phyloP scores from a whole-genome alignment of 106 monocot species.

The Xerophyta viscosa region DNA sequence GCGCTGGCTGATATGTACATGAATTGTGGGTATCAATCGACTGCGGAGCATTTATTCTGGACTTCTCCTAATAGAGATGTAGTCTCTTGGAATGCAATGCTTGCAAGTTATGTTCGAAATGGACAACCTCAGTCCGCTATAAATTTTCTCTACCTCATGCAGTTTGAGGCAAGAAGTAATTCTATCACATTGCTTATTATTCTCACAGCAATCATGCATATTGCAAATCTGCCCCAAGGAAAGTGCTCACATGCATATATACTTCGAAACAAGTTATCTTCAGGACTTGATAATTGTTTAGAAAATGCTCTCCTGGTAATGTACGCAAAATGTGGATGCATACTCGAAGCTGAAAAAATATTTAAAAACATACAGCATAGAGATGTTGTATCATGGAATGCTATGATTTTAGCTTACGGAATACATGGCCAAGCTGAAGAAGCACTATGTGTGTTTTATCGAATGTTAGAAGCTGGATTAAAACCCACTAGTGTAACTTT shows the following conservation, averaged over 20 bases:
- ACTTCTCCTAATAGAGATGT: constrained; percentile 14
- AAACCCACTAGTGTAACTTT: constrained; percentile 12
- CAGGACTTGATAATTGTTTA: constrained; percentile 5
- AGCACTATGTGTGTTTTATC: constrained; percentile 4
- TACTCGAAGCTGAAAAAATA: constrained; percentile 12
- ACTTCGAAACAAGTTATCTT: constrained; percentile 4
- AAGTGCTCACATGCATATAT: constrained; percentile 22
- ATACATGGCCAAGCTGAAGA: constrained; percentile 11
- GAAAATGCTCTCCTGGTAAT: constrained; percentile 30
- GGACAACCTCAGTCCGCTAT: constrained; percentile 14
- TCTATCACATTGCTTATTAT: constrained; percentile 9
- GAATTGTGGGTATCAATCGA: constrained; percentile 16
- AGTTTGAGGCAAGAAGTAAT: constrained; percentile 12
- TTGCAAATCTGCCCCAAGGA: constrained; percentile 13
- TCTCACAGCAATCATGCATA: constrained; percentile 16
- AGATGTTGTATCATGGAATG: constrained; percentile 19
- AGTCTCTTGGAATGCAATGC: constrained; percentile 33
- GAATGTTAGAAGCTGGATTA: constrained; percentile 5
- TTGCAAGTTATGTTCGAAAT: constrained; percentile 6
- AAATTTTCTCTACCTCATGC: constrained; percentile 15
- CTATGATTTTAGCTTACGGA: constrained; percentile 23
- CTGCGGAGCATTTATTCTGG: constrained; percentile 14
- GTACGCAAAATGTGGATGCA: constrained; percentile 27
- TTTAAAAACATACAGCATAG: constrained; percentile 1
- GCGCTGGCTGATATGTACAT: constrained; percentile 26